Conservation (phyloP, 176 grass and related monocot genomes). For the Oryza glumipatula region DNA sequence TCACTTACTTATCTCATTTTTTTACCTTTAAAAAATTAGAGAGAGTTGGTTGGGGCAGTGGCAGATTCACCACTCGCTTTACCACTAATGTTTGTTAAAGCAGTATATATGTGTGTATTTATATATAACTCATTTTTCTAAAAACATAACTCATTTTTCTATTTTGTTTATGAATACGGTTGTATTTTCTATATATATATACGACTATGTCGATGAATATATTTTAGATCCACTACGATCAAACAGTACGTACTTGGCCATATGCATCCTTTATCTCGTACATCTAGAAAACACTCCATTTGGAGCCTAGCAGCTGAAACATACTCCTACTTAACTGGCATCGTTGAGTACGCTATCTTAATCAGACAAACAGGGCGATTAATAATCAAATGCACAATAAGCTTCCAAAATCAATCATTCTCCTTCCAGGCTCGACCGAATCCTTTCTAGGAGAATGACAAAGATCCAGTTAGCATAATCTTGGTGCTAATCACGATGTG, state of each 20-base stretch:
- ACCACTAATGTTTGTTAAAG: no score
- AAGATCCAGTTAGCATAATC: constrained; percentile 27
- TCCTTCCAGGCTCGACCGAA: background rate
- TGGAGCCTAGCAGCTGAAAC: constrained; percentile 30
- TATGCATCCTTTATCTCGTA: background rate
- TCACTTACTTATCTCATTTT: no score
- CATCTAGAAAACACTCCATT: constrained; percentile 47
- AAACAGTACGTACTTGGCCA: background rate
- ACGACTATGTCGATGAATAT: background rate
- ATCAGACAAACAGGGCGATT: constrained; percentile 8
- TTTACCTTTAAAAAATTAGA: no score
- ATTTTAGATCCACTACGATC: background rate
- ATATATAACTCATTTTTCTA: background rate
- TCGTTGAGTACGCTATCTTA: constrained; percentile 1
- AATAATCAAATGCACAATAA: constrained; percentile 33
- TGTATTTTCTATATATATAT: background rate
- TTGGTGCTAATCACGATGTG: constrained; percentile 31
- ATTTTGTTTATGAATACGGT: background rate
- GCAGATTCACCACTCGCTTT: no score
- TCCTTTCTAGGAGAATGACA: constrained; percentile 51
- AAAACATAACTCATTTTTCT: background rate
- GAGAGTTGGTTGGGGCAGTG: no score
- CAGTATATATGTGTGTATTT: background rate
- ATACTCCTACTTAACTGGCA: constrained; percentile 44
- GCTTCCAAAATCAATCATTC: constrained; percentile 55